Evolutionary conservation across 306 rosid species (phyloP), one percentile per base, ranked within the genome.

Genomic region (Gastrolobium bilobum): DNA sequence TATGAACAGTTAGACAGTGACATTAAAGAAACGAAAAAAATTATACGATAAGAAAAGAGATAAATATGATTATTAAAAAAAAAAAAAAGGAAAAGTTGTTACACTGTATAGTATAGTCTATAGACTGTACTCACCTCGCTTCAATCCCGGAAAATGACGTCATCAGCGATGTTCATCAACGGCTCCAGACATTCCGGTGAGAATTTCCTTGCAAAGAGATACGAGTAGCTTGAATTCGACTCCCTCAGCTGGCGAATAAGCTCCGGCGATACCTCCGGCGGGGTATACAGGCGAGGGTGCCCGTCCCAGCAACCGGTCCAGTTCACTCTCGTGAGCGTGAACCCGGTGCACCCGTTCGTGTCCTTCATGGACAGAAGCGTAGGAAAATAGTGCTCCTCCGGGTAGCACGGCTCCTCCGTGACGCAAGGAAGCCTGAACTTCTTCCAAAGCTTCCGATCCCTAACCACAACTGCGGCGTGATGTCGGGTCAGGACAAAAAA

Each of bases 301-400:
- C 96, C 96, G 4, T 89, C 89, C 83, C 87, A 80, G 50, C 88
- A 77, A 13, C 73, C 96, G 0, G 93, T 89, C 96, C 96, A 89
- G 34, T 91, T 91, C 56, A 91, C 96, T 37, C 90, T 83, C 6
- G 96, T 91, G 0, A 91, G 84, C 3, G 93, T 91, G 69, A 82
- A 91, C 15, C 88, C 85, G 68, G 85, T 84, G 37, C 91, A 88
- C 3, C 89, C 90, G 3, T 82, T 10, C 1, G 85, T 85, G 29
- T 91, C 96, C 73, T 68, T 77, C 90, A 89, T 91, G 2, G 91
- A 89, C 67, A 91, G 13, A 0, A 89, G 85, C 7, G 93, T 91
- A 0, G 96, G 96, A 14, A 91, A 91, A 31, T 89, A 91, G 43
- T 91, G 96, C 31, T 91, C 96, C 50, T 89, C 96, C 0, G 93